These are phyloP conservation scores for Mycena rebaudengoi DNA, from an alignment of 768 basidiomycete species.

Conservation along the genomic window DNA sequence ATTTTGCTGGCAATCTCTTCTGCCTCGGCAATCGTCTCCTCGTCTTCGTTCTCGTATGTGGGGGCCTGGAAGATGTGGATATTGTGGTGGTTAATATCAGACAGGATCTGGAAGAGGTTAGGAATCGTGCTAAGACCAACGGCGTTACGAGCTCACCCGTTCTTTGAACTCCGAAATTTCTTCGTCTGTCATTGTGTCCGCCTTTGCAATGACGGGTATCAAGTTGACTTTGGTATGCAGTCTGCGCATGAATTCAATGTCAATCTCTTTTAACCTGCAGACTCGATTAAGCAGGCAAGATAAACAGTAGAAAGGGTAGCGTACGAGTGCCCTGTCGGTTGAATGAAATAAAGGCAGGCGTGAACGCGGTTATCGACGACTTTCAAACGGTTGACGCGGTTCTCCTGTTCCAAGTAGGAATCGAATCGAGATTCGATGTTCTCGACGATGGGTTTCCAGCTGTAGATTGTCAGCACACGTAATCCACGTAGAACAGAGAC, in stretches of 20 bases:
- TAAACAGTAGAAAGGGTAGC: conserved; percentile 39
- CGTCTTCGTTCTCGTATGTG: conserved; percentile 97
- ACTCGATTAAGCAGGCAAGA: conserved; percentile 4
- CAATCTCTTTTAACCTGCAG: conserved; percentile 91
- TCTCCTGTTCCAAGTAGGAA: conserved; percentile 97
- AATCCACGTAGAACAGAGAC: conserved; percentile 21
- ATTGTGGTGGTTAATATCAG: conserved; percentile 93
- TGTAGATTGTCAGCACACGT: conserved; percentile 43
- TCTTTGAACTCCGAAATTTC: conserved; percentile 94
- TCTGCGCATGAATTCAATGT: conserved; percentile 98
- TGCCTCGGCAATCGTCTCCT: conserved; percentile 96
- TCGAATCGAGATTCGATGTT: conserved; percentile 99
- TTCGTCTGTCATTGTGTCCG: conserved; percentile 97
- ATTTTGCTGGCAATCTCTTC: conserved; percentile 99
- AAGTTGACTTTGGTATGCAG: conserved; percentile 98
- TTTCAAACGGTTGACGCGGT: conserved; percentile 94
- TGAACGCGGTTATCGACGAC: conserved; percentile 97
- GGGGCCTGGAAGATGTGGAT: conserved; percentile 99
- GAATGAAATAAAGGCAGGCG: conserved; percentile 98
- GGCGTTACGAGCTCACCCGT: conserved; percentile 60
- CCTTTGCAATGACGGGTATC: conserved; percentile 98
- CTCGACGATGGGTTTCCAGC: conserved; percentile 98
- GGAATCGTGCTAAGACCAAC: conserved; percentile 3
- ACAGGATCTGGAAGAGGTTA: conserved; percentile 68
- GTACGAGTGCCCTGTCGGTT: conserved; percentile 97